Percentiles rank a stretch among this genome's conserved stretches.
Conservation (phyloP, 306 rosid genomes). For the Quercus mongolica region DNA sequence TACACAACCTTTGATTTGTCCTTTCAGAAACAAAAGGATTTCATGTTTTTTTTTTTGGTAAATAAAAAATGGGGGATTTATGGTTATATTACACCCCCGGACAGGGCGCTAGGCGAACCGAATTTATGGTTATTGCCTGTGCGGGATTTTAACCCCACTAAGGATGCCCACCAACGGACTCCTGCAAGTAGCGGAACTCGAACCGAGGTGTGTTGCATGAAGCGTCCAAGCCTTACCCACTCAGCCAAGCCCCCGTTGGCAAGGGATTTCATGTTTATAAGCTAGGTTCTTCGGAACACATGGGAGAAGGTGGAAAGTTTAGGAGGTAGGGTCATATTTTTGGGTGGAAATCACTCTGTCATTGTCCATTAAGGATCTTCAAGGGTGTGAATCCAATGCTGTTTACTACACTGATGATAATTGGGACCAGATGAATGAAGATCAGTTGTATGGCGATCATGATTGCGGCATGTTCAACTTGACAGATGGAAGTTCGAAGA, state of each 20-base stretch:
- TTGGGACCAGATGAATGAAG: background rate
- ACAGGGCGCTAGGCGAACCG: too few species aligned
- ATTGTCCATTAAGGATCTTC: background rate
- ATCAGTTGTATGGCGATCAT: background rate
- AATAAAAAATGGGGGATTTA: too few species aligned
- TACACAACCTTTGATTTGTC: background rate
- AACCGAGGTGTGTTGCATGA: too few species aligned
- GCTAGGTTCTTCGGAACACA: background rate
- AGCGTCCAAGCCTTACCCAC: too few species aligned
- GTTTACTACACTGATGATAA: constrained; percentile 11
- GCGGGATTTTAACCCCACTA: too few species aligned
- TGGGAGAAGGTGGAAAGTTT: constrained; percentile 10
- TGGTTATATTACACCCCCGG: too few species aligned
- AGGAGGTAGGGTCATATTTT: background rate
- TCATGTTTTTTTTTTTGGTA: background rate
- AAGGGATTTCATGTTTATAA: background rate
- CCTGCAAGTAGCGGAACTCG: too few species aligned
- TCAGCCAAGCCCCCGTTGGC: too few species aligned
- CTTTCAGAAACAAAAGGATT: constrained; percentile 11
- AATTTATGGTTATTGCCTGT: too few species aligned
- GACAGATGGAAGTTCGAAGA: background rate
- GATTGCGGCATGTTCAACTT: constrained; percentile 13
- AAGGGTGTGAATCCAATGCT: background rate
- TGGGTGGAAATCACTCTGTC: constrained; percentile 2
- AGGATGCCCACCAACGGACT: too few species aligned